Percentiles rank a stretch among this genome's conserved stretches.
phyloP scores from a whole-genome alignment of 257 asterid genomes.

The Datura wrightii region DNA sequence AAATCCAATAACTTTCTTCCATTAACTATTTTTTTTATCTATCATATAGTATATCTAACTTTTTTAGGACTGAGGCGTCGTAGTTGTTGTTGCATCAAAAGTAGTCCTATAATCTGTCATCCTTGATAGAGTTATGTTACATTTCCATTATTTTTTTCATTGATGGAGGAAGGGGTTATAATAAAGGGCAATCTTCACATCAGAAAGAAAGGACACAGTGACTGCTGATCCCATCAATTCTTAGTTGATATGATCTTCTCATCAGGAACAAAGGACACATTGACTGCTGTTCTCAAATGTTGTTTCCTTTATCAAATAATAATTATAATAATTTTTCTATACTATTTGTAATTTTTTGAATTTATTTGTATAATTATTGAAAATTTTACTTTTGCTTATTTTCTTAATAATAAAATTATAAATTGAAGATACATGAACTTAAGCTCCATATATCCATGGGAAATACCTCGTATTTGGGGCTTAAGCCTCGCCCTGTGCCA shows the following conservation, averaged over 20 bases:
- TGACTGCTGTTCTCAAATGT: background rate
- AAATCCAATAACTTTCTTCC: background rate
- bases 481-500: no score
- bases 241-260: background rate
- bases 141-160: background rate
- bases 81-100: background rate
- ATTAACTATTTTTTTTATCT: background rate
- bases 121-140: background rate
- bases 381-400: no score
- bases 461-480: no score
- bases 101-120: background rate
- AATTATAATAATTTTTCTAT: no score
- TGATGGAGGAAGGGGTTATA: background rate
- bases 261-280: background rate
- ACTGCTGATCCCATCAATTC: background rate
- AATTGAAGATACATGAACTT: no score
- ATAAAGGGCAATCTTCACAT: background rate
- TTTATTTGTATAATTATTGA: no score
- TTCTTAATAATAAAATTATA: no score
- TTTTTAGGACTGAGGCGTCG: background rate
- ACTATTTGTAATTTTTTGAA: no score
- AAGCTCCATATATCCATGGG: no score
- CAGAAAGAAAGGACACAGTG: background rate
- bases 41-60: background rate
- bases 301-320: no score